A percentile compares a stretch with the other conserved stretches of the same genome.
Evolutionary conservation across 148 eudicot genomes (phyloP).

Genomic region (Selenicereus undatus): DNA sequence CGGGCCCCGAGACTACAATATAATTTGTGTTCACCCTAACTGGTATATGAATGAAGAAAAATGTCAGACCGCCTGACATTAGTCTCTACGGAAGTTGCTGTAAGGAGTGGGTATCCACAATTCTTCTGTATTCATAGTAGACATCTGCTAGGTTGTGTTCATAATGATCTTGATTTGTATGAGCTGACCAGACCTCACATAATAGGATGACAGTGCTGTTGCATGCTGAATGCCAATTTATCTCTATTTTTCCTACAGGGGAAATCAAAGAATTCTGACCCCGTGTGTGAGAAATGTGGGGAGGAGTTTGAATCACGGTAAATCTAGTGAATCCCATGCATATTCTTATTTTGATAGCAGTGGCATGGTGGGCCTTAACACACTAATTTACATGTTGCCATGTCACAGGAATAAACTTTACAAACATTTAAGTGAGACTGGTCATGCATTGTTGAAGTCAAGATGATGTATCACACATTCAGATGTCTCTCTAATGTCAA

Average conservation of each 20-base stretch:
- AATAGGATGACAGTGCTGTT: background rate
- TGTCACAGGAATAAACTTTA: conserved; percentile 64
- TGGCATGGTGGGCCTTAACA: background rate
- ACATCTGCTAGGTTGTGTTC: background rate
- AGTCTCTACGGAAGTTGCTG: background rate
- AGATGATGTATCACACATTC: conserved; percentile 32
- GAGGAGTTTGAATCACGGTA: conserved; percentile 89
- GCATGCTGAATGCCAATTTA: background rate
- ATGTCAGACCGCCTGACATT: background rate
- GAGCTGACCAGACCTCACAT: background rate
- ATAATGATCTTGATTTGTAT: background rate
- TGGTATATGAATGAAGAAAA: background rate
- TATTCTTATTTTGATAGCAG: background rate
- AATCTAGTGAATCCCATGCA: conserved; percentile 1
- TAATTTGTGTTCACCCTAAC: background rate
- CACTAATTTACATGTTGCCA: conserved; percentile 14
- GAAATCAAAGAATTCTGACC: conserved; percentile 42
- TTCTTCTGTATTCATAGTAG: background rate
- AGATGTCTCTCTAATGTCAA: background rate
- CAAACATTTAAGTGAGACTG: conserved; percentile 79
- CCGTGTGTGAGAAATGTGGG: conserved; percentile 74
- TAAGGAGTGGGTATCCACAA: background rate
- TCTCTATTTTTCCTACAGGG: conserved; percentile 37
- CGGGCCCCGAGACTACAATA: too few relatives aligned
- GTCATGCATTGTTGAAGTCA: conserved; percentile 73